phyloP scores from a whole-genome alignment of 164 flowering plant genomes.

The Annona cherimola region DNA sequence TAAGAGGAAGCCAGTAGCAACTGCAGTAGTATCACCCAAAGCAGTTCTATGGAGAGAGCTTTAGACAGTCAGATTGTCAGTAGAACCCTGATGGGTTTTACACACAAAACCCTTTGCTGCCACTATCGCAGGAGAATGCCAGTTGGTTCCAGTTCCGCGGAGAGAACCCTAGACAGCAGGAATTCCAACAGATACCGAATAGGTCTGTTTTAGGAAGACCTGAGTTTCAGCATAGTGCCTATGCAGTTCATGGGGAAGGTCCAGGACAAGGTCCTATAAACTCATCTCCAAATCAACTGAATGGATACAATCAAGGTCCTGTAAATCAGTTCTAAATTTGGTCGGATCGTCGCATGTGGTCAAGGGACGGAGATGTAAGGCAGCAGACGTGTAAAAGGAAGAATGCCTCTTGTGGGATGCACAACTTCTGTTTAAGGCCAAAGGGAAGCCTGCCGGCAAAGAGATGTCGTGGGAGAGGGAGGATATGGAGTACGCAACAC shows the following conservation, averaged over 20 bases:
- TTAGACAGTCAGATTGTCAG: constrained; percentile 5
- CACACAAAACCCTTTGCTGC: not conserved
- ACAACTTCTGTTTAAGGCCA: too few relatives aligned
- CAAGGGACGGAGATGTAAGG: too few relatives aligned
- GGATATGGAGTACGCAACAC: too few relatives aligned
- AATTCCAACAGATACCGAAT: constrained; percentile 5
- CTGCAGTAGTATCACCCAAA: not conserved
- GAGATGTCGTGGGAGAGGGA: too few relatives aligned
- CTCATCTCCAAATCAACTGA: not conserved
- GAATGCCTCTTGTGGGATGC: too few relatives aligned
- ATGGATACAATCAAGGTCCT: not conserved
- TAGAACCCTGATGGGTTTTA: constrained; percentile 8
- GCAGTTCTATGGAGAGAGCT: not conserved
- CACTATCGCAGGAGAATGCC: not conserved
- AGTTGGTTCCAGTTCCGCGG: not conserved
- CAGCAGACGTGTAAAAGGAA: too few relatives aligned
- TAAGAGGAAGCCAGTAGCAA: not conserved
- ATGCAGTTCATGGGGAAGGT: constrained; percentile 7
- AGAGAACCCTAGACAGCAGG: constrained; percentile 1
- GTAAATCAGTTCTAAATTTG: too few relatives aligned
- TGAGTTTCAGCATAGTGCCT: constrained; percentile 7
- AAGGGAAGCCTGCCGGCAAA: too few relatives aligned
- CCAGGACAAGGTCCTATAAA: not conserved
- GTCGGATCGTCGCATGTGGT: too few relatives aligned
- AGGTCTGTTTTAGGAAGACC: constrained; percentile 4